Evolutionary conservation across 108 stramenopile genomes (phyloP).

Genomic region (Parietichytrium sp.): DNA sequence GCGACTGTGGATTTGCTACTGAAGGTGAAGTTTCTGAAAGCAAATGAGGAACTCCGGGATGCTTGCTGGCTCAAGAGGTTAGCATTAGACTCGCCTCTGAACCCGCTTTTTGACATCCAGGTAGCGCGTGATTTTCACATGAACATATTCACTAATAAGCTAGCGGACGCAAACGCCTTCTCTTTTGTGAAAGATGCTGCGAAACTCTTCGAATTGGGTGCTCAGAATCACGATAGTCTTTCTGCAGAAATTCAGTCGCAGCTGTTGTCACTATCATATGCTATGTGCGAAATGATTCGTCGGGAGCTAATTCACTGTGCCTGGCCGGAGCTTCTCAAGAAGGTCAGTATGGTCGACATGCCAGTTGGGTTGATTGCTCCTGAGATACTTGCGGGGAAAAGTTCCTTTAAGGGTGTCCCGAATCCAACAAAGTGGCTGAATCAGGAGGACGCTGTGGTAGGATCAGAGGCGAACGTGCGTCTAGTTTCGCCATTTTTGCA

Average conservation of each 20-base stretch:
- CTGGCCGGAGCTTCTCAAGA: conserved; percentile 9
- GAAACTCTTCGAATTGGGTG: too few species aligned
- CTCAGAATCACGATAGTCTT: too few species aligned
- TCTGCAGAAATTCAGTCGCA: too few species aligned
- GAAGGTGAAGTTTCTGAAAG: background rate
- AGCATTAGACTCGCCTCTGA: background rate
- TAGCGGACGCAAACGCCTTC: too few species aligned
- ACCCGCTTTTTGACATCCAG: background rate
- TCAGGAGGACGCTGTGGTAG: too few species aligned
- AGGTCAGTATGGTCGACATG: background rate
- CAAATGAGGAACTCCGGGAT: background rate
- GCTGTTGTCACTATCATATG: too few species aligned
- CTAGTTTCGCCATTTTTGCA: too few species aligned
- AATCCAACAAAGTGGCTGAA: too few species aligned
- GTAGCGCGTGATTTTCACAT: background rate
- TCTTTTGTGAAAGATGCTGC: too few species aligned
- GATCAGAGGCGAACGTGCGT: too few species aligned
- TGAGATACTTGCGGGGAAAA: background rate
- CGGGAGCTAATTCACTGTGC: background rate
- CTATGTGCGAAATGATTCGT: background rate
- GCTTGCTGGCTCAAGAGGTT: background rate
- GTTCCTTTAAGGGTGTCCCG: too few species aligned
- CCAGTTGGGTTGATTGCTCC: background rate
- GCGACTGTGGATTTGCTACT: background rate
- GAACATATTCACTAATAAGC: too few species aligned